Conservation (phyloP, 2,329 filamentous ascomycete genomes). For the Phaeosphaeria sp. region DNA sequence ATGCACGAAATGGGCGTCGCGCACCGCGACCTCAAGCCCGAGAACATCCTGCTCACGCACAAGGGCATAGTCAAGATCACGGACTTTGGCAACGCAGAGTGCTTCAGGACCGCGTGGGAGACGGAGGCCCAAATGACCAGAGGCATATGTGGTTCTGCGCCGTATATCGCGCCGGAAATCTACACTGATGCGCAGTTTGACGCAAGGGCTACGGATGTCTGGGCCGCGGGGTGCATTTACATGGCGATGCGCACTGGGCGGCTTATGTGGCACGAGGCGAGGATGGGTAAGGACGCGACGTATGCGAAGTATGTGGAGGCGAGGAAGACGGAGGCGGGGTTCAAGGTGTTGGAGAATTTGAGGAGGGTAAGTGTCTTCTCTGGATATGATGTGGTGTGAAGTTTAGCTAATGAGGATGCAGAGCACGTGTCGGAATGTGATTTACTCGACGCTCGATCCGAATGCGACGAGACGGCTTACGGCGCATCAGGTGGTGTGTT, state of each 20-base stretch:
- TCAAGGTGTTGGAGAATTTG: slow-evolving; percentile 93
- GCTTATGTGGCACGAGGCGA: slow-evolving; percentile 93
- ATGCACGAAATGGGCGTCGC: slow-evolving; percentile 99
- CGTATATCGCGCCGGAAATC: slow-evolving; percentile 97
- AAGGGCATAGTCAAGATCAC: slow-evolving; percentile 96
- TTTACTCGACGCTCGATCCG: slow-evolving; percentile 97
- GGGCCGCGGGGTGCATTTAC: slow-evolving; percentile 98
- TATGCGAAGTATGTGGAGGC: slow-evolving; percentile 97
- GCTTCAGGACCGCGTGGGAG: slow-evolving; percentile 99
- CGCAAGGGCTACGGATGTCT: slow-evolving; percentile 95
- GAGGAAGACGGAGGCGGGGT: slow-evolving; percentile 91
- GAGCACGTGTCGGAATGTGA: slow-evolving; percentile 85
- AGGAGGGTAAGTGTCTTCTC: slow-evolving; percentile 81
- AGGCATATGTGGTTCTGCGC: slow-evolving; percentile 92
- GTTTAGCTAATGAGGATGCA: not conserved
- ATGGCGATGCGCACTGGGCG: slow-evolving; percentile 99
- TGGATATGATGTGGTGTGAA: not conserved
- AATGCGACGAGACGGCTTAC: slow-evolving; percentile 92
- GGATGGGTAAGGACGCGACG: slow-evolving; percentile 97
- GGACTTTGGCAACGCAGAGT: slow-evolving; percentile 98
- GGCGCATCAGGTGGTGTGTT: slow-evolving; percentile 94
- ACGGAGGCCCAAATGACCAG: slow-evolving; percentile 98
- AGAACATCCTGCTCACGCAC: slow-evolving; percentile 92
- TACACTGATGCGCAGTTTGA: slow-evolving; percentile 96
- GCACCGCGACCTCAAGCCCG: slow-evolving; percentile 94